Evolutionary conservation across 1,284 basidiomycete species (phyloP).

Genomic region (Austropuccinia psidii): DNA sequence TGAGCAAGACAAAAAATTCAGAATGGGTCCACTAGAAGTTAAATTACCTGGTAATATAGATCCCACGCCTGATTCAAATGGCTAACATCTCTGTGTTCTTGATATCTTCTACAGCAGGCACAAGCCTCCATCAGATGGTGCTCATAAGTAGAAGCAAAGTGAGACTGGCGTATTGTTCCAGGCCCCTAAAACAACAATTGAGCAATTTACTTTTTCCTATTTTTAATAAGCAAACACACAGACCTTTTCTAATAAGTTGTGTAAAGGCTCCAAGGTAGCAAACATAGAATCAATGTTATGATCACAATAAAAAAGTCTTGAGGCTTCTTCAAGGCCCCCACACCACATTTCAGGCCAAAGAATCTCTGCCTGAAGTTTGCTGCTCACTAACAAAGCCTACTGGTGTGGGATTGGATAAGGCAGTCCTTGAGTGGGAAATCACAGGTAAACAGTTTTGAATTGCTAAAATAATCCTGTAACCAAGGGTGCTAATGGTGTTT

Average conservation of each 20-base stretch:
- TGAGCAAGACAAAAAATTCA: neutral
- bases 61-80: constrained; percentile 99
- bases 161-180: constrained; percentile 86
- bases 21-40: neutral
- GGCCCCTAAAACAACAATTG: constrained; percentile 75
- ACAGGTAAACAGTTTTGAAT: too few species aligned
- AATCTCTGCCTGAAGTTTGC: constrained; percentile 93
- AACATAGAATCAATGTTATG: constrained; percentile 99
- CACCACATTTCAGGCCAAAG: constrained; percentile 99
- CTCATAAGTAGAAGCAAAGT: constrained; percentile 90
- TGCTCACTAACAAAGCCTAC: constrained; percentile 81
- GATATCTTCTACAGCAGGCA: constrained; percentile 80
- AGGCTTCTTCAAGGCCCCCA: constrained; percentile 96
- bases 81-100: constrained; percentile 73
- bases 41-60: constrained; percentile 72
- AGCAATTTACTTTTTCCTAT: too few species aligned
- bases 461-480: too few species aligned
- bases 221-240: too few species aligned
- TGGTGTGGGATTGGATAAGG: too few species aligned
- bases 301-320: constrained; percentile 92
- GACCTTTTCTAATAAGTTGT: constrained; percentile 83
- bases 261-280: constrained; percentile 81
- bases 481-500: too few species aligned
- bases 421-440: too few species aligned
- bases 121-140: constrained; percentile 89